A percentile compares a stretch with the other conserved stretches of the same genome.
phyloP scores from a whole-genome alignment of 2,329 filamentous ascomycete genomes.

The Metarhizium album region DNA sequence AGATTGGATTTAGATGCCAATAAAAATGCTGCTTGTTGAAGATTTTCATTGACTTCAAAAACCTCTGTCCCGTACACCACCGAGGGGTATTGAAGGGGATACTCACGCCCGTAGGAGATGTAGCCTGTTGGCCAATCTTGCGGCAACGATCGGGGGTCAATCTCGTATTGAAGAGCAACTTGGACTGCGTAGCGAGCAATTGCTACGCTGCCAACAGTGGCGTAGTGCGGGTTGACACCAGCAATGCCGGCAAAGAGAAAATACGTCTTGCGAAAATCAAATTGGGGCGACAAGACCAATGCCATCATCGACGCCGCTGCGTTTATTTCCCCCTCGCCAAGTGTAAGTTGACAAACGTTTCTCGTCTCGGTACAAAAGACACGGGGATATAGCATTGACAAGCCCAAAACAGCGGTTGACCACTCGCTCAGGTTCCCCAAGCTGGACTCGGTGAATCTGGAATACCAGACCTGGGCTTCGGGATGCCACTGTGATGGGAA shows the following conservation, averaged over 20 bases:
- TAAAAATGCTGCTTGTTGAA: slow-evolving; percentile 40
- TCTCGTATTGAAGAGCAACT: slow-evolving; percentile 65
- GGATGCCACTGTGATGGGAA: slow-evolving; percentile 41
- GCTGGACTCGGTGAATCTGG: slow-evolving; percentile 31
- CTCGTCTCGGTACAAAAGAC: slow-evolving; percentile 52
- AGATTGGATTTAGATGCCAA: slow-evolving; percentile 43
- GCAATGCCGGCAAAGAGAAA: slow-evolving; percentile 64
- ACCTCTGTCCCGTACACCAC: slow-evolving; percentile 59
- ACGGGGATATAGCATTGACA: slow-evolving; percentile 54
- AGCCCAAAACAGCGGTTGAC: slow-evolving; percentile 48
- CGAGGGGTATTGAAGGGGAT: slow-evolving; percentile 45
- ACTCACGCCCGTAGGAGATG: slow-evolving; percentile 48
- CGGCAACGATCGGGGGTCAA: slow-evolving; percentile 59
- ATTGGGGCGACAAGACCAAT: slow-evolving; percentile 47
- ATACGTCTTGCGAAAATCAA: slow-evolving; percentile 58
- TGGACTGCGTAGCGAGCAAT: slow-evolving; percentile 62
- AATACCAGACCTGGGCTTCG: slow-evolving; percentile 52
- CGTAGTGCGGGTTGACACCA: slow-evolving; percentile 59
- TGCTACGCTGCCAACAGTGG: slow-evolving; percentile 55
- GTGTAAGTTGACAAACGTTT: slow-evolving; percentile 56
- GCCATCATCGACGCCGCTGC: slow-evolving; percentile 56
- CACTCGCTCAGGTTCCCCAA: slow-evolving; percentile 44
- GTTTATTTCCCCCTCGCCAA: slow-evolving; percentile 65
- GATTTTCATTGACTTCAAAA: slow-evolving; percentile 51
- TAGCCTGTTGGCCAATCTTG: slow-evolving; percentile 57